Base-by-base conservation (phyloP, 345 rosid species). In the Melaleuca quinquenervia region DNA sequence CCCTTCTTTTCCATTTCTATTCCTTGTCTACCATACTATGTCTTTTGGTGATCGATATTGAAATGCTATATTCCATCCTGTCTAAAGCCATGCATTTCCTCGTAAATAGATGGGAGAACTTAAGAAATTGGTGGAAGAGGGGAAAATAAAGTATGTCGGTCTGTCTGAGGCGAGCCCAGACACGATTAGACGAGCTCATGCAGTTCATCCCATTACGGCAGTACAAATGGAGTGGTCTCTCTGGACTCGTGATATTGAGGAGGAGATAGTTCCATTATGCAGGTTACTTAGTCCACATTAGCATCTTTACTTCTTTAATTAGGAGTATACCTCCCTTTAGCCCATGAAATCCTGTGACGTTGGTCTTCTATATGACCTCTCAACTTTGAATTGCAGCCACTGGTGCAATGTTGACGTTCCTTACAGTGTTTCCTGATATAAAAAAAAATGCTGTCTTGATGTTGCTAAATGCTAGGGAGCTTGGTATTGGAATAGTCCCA, bases 221-320 rank as follows among this genome's bases (percentile, higher is more conserved):
- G 53, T 92, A 18, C 88, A 90, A 84, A 88, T 91, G 92, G 93
- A 90, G 86, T 91, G 87, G 85, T 91, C 91, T 0, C 90, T 91
- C 16, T 88, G 92, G 93, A 14, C 88, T 70, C 88, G 93, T 21
- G 93, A 91, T 13, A 91, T 91, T 22, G 92, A 93, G 84, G 91
- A 90, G 12, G 93, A 93, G 52, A 90, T 91, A 24, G 82, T 91
- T 80, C 93, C 91, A 10, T 74, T 91, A 36, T 93, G 95, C 93
- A 87, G 93, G 90, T 93, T 55, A 18, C 5, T 29, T 62, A 15
- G 75, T 29, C 75, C 75, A 29, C 75, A 29, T 41, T 7, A 7
- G 44, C 75, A 62, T 62, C 75, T 15, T 62, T 62, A 62, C 75
- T 29, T 29, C 11, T 1, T 62, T 62, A 21, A 29, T 62, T 15